Conservation (phyloP, 148 eudicot genomes). For the Rhododendron vialii region DNA sequence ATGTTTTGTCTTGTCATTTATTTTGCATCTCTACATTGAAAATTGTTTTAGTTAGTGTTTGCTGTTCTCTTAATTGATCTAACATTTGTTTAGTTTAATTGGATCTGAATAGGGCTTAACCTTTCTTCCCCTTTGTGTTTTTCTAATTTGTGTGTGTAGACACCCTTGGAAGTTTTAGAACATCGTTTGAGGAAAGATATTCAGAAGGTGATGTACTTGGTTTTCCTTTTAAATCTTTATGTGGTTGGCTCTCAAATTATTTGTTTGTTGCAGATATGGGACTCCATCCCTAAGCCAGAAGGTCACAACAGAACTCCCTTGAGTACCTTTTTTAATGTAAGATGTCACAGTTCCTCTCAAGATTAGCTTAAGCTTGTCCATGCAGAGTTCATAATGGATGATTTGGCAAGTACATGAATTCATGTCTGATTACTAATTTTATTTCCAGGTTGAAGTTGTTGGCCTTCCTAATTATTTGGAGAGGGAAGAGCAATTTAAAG, state of each 20-base stretch:
- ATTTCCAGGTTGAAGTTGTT: conserved; percentile 83
- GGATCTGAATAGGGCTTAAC: not conserved
- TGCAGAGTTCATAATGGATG: not conserved
- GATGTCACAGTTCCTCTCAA: conserved; percentile 21
- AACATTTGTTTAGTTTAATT: not conserved
- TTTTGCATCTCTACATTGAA: not conserved
- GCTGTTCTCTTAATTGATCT: not conserved
- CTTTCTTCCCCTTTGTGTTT: not conserved
- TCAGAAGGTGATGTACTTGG: conserved; percentile 59
- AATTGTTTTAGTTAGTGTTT: not conserved
- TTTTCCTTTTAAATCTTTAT: not conserved
- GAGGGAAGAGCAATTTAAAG: conserved; percentile 84
- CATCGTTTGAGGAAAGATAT: conserved; percentile 85
- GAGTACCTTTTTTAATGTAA: conserved; percentile 91
- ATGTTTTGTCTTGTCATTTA: not conserved
- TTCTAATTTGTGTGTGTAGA: conserved; percentile 33
- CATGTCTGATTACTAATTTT: conserved; percentile 3
- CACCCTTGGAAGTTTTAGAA: conserved; percentile 89
- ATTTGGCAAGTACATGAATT: not conserved
- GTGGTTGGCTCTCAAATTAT: conserved; percentile 7
- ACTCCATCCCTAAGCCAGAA: conserved; percentile 90
- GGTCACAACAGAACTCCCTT: conserved; percentile 82
- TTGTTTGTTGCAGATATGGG: conserved; percentile 68
- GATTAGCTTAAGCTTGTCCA: conserved; percentile 6
- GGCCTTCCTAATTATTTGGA: conserved; percentile 88